These are phyloP conservation scores for Neurospora sublineolata DNA, from an alignment of 495 filamentous ascomycete genomes.

Conservation along the genomic window DNA sequence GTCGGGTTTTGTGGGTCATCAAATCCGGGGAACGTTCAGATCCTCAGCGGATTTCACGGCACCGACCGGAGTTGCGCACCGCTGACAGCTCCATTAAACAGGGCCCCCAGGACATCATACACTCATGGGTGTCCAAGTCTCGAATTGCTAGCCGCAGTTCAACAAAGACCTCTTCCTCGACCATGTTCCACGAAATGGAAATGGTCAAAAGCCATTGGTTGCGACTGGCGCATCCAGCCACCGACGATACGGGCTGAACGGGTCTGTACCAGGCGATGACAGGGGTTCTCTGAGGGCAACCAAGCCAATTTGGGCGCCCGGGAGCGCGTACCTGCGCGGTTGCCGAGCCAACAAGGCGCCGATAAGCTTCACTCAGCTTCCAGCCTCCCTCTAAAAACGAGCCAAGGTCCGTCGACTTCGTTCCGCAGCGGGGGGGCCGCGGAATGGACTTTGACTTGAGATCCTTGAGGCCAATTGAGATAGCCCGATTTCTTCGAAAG, in stretches of 20 bases:
- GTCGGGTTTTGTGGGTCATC: background rate
- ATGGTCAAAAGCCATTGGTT: background rate
- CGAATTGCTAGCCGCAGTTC: background rate
- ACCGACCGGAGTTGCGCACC: background rate
- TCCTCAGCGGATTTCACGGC: background rate
- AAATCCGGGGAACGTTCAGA: background rate
- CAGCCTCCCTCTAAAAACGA: background rate
- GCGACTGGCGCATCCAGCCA: background rate
- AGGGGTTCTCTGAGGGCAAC: background rate
- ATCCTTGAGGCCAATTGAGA: background rate
- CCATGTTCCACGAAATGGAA: background rate
- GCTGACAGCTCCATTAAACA: background rate
- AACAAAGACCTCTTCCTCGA: background rate
- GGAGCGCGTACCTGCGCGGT: background rate
- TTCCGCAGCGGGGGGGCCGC: background rate
- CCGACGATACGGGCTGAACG: background rate
- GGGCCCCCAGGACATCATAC: background rate
- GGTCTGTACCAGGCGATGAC: background rate
- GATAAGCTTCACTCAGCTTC: background rate
- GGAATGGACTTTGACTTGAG: background rate
- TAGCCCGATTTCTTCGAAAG: background rate
- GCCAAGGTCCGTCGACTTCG: background rate
- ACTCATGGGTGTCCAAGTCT: background rate
- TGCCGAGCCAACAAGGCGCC: slow-evolving; percentile 5
- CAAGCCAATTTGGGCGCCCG: background rate